Base-by-base conservation (phyloP, 331 rosid species). In the Phaseolus coccineus region DNA sequence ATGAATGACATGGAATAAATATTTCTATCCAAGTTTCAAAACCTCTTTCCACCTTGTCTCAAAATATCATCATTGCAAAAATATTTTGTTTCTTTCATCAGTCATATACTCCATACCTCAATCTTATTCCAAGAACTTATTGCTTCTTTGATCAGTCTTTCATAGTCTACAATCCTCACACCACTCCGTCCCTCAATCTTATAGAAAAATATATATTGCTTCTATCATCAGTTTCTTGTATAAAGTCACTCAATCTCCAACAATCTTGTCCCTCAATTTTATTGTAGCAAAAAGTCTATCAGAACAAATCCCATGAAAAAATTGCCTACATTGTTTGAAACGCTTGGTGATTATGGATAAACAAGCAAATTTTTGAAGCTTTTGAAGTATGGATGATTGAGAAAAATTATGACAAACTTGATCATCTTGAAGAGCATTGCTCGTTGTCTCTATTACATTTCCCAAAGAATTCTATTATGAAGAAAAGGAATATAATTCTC, bases 331-430 rank as follows among this genome's bases (percentile, higher is more conserved):
- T 44, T 68, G 57, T n/a, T 44, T 39, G 22, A 44, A 51, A 24
- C 39, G 57, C 37, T 1, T 67, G 8, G 19, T 1, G 7, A 9
- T 6, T 3, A 6, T 10, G 3, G 63, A 57, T 24, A 3, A 24
- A 57, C 3, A 8, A 2, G 69, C 0, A 2, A 1, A 67, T 30
- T 30, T 61, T 19, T 19, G 42, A 31, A 61, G 39, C 4, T 5
- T 4, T 25, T 68, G 57, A 68, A 22, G 11, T 22, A 5, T 0
- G 8, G 5, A 6, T n/a, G 12, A 50, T 83, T 28, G 71, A 71
- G 33, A 25, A 52, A 73, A 88, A 87, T 64, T 85, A 74, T 55
- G 84, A 88, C 52, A 63, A 65, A 10, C 84, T 83, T 57, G 1
- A 12, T 37, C 76, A 80, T 46, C 55, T 71, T 27, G 79, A 14